Evolutionary conservation across 2,329 filamentous ascomycete genomes (phyloP), one percentile per base, ranked within the genome.

Genomic region (Epichloe gansuensis): DNA sequence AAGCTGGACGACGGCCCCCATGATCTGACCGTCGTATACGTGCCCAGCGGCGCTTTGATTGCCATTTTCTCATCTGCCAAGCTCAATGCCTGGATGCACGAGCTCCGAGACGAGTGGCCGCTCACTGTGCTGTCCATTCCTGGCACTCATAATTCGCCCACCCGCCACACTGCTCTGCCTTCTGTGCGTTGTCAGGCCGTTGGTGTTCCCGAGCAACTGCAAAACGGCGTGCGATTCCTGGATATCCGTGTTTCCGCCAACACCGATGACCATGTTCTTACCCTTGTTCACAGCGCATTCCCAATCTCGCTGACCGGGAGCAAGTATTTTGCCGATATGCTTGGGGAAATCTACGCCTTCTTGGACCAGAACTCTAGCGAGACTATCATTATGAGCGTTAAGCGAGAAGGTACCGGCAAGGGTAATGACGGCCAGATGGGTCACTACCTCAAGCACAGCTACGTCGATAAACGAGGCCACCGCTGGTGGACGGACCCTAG

Each of bases 121-220:
- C 74, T 97, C 4, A 86, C 87, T 1, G 77, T 84, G 3, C 80
- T 98, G 48, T 93, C 86, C 48, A 93, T 97, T 56, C 93, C 93
- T 0, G 93, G 93, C 57, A 96, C 93, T 0, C 93, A 98, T 74
- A 97, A 98, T 71, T 88, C 87, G 17, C 88, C 93, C 6, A 94
- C 90, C 9, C 85, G 80, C 70, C 77, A 94, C 72, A 77, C 80
- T 47, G 90, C 93, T 12, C 77, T 96, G 5, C 93, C 93, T 1
- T 95, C 89, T 1, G 93, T 97, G 39, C 85, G 93, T 40, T 97
- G 93, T 68, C 93, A 98, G 70, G 84, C 87, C 36, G 88, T 90
- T 17, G 74, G 80, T 55, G 76, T 94, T 5, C 74, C 75, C 47
- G 80, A 84, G 50, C 93, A 98, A 68, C 80, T 98, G 31, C 75